Evolutionary conservation across 352 stramenopile genomes (phyloP), one percentile per base, ranked within the genome.

Genomic region (Phytophthora pluvialis): DNA sequence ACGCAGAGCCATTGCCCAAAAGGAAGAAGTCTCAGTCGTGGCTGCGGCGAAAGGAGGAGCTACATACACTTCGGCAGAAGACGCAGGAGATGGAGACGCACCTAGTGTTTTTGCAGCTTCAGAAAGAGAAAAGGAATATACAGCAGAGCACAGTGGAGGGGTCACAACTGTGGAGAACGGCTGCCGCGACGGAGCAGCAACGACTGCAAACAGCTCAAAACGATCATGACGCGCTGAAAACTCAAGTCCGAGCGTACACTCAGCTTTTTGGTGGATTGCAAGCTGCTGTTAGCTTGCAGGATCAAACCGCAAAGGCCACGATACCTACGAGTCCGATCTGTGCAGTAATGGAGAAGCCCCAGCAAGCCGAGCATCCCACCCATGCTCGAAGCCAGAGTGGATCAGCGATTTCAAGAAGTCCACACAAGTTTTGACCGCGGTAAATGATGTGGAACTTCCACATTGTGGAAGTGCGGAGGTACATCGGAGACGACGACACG

Each of bases 21-120:
- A 57, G 31, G 26, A 45, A 49, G 25, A 44, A 5, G 21, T 21
- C 21, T 11, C 53, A 43, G 15, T 56, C 60, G 51, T 68, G 44
- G 60, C 15, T 45, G 16, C 46, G 52, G 16, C 35, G 31, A 5
- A 61, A 61, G 32, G 26, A 50, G 7, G 53, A 61, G 21, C 42
- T 61, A 16, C 4, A 35, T 25, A 15, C 31, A 15, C 32, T 61
- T 29, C 53, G 53, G 11, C 18, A 38, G 16, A 31, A 61, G 31
- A 46, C 31, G 16, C 11, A 46, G 32, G 42, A 15, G 42, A 46
- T 61, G 53, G 18, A 61, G 18, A 61, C 40, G 0, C 40, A 25
- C 6, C 2, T 39, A 4, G 13, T 15, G 6, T 45, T 32, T 45
- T 21, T 61, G 6, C 26, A 39, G 33, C 28, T 43, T 3, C 32